phyloP scores from a whole-genome alignment of 306 rosid species.

The Corylus americana region DNA sequence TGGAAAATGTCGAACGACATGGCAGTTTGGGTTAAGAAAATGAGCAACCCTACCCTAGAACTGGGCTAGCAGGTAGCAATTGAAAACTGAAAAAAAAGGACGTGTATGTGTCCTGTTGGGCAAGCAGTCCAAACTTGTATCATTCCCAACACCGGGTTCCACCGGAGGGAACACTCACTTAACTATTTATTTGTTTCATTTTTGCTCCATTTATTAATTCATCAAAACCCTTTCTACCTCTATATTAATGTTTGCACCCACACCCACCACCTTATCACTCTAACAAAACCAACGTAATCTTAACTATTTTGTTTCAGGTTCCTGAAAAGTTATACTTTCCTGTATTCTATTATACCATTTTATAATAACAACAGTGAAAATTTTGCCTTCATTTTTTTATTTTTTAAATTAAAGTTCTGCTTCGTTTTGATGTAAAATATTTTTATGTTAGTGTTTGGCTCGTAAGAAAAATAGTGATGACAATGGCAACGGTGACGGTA shows the following conservation, averaged over 20 bases:
- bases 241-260: background rate
- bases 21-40: background rate
- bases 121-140: constrained; percentile 8
- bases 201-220: background rate
- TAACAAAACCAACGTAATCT: constrained; percentile 25
- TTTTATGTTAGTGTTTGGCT: too few relatives aligned
- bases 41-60: too few relatives aligned
- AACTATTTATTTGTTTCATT: constrained; percentile 17
- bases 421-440: too few relatives aligned
- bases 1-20: background rate
- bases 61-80: background rate
- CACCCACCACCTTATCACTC: background rate
- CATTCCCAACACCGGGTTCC: constrained; percentile 58
- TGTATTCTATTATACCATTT: constrained; percentile 11
- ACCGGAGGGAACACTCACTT: constrained; percentile 48
- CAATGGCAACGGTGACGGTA: too few relatives aligned
- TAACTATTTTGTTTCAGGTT: constrained; percentile 31
- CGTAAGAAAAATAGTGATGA: too few relatives aligned
- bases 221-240: background rate
- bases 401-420: too few relatives aligned
- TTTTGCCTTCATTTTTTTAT: background rate
- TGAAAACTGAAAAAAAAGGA: constrained; percentile 12
- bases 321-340: constrained; percentile 20
- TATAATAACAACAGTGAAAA: background rate
- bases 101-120: background rate